Evolutionary conservation across 805 yeast genomes (phyloP).

Genomic region (Teunomyces gatunensis): DNA sequence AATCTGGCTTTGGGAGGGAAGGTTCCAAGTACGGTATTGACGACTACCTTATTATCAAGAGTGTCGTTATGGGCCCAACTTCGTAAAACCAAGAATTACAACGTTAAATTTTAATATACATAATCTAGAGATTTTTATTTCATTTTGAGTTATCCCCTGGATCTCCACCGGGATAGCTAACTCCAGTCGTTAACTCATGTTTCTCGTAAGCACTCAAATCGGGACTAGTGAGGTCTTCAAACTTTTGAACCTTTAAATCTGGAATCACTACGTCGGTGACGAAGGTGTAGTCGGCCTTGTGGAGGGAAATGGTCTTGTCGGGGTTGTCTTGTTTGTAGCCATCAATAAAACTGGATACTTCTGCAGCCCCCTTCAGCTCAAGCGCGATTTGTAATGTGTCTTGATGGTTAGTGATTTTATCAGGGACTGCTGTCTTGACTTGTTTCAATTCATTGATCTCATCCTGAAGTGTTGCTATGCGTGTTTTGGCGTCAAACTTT

Average conservation of each 20-base stretch:
- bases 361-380: background rate
- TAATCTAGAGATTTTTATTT: background rate
- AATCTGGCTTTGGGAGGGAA: conserved; percentile 80
- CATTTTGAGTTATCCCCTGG: background rate
- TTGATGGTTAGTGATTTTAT: conserved; percentile 1
- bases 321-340: conserved; percentile 16
- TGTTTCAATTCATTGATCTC: conserved; percentile 17
- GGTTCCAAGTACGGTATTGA: conserved; percentile 75
- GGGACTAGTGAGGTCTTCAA: conserved; percentile 22
- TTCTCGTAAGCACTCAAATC: conserved; percentile 17
- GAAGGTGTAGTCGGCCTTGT: conserved; percentile 11
- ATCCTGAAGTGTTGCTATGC: conserved; percentile 17
- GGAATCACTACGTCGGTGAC: conserved; percentile 10
- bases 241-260: conserved; percentile 15
- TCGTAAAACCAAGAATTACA: background rate
- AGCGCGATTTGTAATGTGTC: conserved; percentile 4
- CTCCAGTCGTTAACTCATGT: background rate
- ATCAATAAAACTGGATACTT: conserved; percentile 13
- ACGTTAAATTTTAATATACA: background rate
- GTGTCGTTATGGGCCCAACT: conserved; percentile 50
- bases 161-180: background rate
- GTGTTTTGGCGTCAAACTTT: conserved; percentile 13
- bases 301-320: conserved; percentile 14
- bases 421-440: background rate
- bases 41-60: conserved; percentile 66